A percentile compares a stretch with the other conserved stretches of the same genome.
Evolutionary conservation across 768 basidiomycete species (phyloP).

Genomic region (Lactarius pseudohatsudake): DNA sequence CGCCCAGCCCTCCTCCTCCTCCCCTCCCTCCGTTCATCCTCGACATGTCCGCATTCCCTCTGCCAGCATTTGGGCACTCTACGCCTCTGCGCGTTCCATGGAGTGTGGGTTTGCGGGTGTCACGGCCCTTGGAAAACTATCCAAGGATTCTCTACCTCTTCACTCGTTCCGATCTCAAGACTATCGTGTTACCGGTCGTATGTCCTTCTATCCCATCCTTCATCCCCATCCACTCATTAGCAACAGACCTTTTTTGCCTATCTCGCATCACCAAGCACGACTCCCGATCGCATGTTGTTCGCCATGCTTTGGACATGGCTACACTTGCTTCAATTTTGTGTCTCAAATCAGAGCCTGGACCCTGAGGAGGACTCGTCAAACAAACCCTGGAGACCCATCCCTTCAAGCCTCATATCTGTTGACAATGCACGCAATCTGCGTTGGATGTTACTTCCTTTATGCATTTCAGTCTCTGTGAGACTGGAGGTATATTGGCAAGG

Average conservation of each 20-base stretch:
- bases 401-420: slow-evolving; percentile 31
- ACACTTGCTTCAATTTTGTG: slow-evolving; percentile 35
- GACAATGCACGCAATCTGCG: slow-evolving; percentile 23
- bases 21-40: background rate
- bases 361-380: slow-evolving; percentile 33
- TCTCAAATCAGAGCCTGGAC: slow-evolving; percentile 33
- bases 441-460: slow-evolving; percentile 31
- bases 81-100: background rate
- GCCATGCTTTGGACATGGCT: slow-evolving; percentile 34
- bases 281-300: slow-evolving; percentile 1
- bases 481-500: slow-evolving; percentile 18
- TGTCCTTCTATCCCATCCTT: background rate
- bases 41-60: background rate
- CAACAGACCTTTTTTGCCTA: slow-evolving; percentile 21
- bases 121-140: slow-evolving; percentile 8
- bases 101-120: background rate
- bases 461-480: slow-evolving; percentile 25
- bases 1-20: background rate
- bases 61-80: background rate
- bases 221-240: background rate
- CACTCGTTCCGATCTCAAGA: slow-evolving; percentile 23
- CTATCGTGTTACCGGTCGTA: slow-evolving; percentile 21
- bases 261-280: slow-evolving; percentile 11
- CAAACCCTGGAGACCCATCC: slow-evolving; percentile 33
- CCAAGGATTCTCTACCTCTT: slow-evolving; percentile 23